These are phyloP conservation scores for Fusarium nurragi DNA, from an alignment of 2,329 filamentous ascomycete genomes.

Conservation along the genomic window DNA sequence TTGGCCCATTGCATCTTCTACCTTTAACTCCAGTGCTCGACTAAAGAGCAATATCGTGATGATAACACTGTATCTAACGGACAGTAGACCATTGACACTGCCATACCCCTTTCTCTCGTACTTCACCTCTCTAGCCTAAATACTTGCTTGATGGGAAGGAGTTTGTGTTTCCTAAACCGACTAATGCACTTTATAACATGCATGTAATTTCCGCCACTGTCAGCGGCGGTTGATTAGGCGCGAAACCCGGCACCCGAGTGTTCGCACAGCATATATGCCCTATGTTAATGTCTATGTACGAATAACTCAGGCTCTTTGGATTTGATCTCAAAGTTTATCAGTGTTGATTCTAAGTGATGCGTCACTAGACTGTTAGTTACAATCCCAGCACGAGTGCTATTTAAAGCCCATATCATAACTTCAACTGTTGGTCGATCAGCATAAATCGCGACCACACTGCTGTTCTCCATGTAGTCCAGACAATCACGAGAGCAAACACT, in stretches of 20 bases:
- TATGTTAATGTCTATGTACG: too few species aligned
- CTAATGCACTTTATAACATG: conserved; percentile 14
- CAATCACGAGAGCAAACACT: neutral
- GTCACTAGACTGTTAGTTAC: neutral
- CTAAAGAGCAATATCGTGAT: neutral
- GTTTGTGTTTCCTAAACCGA: conserved; percentile 11
- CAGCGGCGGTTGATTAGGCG: neutral
- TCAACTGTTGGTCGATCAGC: too few species aligned
- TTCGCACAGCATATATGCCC: neutral
- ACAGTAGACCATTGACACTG: neutral
- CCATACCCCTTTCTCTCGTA: neutral
- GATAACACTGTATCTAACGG: neutral
- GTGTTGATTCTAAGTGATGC: neutral
- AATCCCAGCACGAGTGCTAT: neutral
- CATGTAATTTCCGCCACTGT: conserved; percentile 19
- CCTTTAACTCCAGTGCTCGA: neutral
- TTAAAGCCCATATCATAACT: neutral
- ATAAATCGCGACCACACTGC: neutral
- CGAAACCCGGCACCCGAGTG: neutral
- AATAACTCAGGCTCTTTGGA: too few species aligned
- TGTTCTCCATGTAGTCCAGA: neutral
- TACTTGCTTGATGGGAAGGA: neutral
- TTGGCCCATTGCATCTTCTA: neutral
- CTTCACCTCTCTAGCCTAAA: neutral
- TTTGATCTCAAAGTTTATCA: neutral